Conservation (phyloP, 805 yeast species). For the Yamadazyma endophytica region DNA sequence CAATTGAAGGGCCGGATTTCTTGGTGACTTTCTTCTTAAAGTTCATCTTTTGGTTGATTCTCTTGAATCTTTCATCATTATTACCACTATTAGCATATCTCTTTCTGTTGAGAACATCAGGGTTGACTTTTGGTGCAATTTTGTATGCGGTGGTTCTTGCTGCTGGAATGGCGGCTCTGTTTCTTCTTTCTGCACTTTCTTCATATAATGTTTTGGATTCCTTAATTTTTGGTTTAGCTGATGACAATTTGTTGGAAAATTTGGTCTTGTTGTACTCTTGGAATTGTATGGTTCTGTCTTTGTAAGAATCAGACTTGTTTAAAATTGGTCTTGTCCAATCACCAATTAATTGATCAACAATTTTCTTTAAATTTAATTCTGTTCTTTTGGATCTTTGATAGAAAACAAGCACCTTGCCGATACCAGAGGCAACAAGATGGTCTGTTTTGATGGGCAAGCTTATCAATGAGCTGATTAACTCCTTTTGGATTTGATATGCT, state of each 20-base stretch:
- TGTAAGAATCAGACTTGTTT: slow-evolving; percentile 91
- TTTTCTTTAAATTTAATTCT: slow-evolving; percentile 78
- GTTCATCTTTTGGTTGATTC: slow-evolving; percentile 59
- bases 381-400: slow-evolving; percentile 89
- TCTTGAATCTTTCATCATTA: slow-evolving; percentile 74
- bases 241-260: slow-evolving; percentile 40
- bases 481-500: slow-evolving; percentile 93
- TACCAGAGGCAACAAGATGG: slow-evolving; percentile 89
- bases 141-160: slow-evolving; percentile 85
- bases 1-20: slow-evolving; percentile 76
- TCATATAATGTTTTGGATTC: slow-evolving; percentile 67
- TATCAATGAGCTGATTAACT: slow-evolving; percentile 67
- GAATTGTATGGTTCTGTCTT: slow-evolving; percentile 73
- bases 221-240: slow-evolving; percentile 20
- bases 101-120: slow-evolving; percentile 42
- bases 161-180: slow-evolving; percentile 94
- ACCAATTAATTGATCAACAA: slow-evolving; percentile 87
- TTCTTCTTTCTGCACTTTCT: slow-evolving; percentile 85
- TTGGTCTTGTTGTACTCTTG: slow-evolving; percentile 63
- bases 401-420: slow-evolving; percentile 90
- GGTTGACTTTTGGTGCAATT: slow-evolving; percentile 78
- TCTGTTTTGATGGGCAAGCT: slow-evolving; percentile 91
- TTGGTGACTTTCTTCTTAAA: slow-evolving; percentile 46
- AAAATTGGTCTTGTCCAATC: slow-evolving; percentile 99
- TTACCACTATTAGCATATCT: slow-evolving; percentile 29